These are phyloP conservation scores for Fusarium oxysporum DNA, from an alignment of 2,329 filamentous ascomycete species.

Conservation along the genomic window DNA sequence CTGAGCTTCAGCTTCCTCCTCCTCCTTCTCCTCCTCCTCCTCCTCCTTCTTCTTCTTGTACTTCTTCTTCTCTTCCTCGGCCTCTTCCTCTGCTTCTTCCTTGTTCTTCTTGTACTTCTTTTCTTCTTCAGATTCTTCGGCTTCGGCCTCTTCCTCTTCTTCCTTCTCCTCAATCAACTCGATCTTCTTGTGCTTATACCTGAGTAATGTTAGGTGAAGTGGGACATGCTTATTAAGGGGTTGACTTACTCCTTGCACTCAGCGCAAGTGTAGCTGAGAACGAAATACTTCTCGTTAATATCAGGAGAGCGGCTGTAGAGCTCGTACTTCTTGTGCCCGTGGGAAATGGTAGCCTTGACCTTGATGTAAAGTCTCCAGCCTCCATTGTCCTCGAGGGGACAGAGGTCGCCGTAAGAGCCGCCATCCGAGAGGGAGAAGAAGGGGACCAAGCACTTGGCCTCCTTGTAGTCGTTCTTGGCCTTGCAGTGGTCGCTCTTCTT, in stretches of 20 bases:
- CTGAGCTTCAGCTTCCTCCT: background rate
- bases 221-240: rapidly evolving
- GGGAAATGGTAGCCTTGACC: constrained; percentile 40
- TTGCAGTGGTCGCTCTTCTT: constrained; percentile 41
- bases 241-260: constrained; percentile 41
- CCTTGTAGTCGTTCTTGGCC: constrained; percentile 32
- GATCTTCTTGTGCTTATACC: constrained; percentile 25
- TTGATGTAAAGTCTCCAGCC: constrained; percentile 46
- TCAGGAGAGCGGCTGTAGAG: constrained; percentile 42
- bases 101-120: constrained; percentile 8
- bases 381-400: constrained; percentile 42
- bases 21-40: background rate
- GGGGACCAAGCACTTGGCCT: constrained; percentile 43
- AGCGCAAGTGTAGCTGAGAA: constrained; percentile 44
- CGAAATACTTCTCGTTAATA: constrained; percentile 42
- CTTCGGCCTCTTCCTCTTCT: background rate
- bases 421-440: constrained; percentile 43
- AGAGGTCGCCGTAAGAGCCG: constrained; percentile 41
- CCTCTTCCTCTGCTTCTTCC: background rate
- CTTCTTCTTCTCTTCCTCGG: background rate
- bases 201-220: background rate
- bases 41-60: constrained; percentile 10
- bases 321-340: constrained; percentile 39
- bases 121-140: background rate
- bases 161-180: constrained; percentile 17